phyloP scores from a whole-genome alignment of 139 green algal species.

The Prasinococcaceae sp. region DNA sequence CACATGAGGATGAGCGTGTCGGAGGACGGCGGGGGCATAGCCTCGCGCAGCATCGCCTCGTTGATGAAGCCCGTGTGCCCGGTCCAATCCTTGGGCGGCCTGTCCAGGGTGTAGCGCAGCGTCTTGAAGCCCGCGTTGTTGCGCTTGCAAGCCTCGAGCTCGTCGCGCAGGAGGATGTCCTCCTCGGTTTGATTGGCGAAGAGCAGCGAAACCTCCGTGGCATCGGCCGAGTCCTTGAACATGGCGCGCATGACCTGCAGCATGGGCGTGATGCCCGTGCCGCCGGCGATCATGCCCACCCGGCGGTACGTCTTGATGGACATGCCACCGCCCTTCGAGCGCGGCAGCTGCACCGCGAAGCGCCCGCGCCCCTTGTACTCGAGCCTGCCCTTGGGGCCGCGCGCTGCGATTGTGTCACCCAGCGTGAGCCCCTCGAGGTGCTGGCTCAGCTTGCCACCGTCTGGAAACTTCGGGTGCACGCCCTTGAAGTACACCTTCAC shows the following conservation, averaged over 20 bases:
- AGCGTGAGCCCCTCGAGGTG: slow-evolving; percentile 57
- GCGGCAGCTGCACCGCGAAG: slow-evolving; percentile 21
- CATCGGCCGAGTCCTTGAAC: slow-evolving; percentile 59
- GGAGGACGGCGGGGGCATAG: slow-evolving; percentile 31
- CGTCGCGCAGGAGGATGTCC: slow-evolving; percentile 84
- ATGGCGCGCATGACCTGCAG: slow-evolving; percentile 44
- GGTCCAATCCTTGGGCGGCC: slow-evolving; percentile 38
- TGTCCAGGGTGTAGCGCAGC: slow-evolving; percentile 32
- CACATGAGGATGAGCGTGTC: slow-evolving; percentile 67
- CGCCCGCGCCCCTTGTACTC: slow-evolving; percentile 46
- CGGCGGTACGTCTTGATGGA: slow-evolving; percentile 19
- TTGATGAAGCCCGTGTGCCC: slow-evolving; percentile 59
- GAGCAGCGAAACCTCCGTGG: slow-evolving; percentile 68
- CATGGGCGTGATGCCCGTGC: slow-evolving; percentile 66
- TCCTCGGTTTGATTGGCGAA: slow-evolving; percentile 76
- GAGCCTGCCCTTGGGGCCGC: slow-evolving; percentile 87
- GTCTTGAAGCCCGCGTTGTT: slow-evolving; percentile 20
- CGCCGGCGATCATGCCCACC: slow-evolving; percentile 82
- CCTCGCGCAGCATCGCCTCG: slow-evolving; percentile 56
- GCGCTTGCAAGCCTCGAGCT: slow-evolving; percentile 52
- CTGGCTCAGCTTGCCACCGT: slow-evolving; percentile 65
- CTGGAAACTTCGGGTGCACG: slow-evolving; percentile 73
- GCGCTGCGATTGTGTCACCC: slow-evolving; percentile 80
- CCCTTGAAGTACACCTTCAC: slow-evolving; percentile 71
- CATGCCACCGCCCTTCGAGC: slow-evolving; percentile 13